Evolutionary conservation across 2,329 filamentous ascomycete genomes (phyloP).

Genomic region (Ceratocystis huliohia): DNA sequence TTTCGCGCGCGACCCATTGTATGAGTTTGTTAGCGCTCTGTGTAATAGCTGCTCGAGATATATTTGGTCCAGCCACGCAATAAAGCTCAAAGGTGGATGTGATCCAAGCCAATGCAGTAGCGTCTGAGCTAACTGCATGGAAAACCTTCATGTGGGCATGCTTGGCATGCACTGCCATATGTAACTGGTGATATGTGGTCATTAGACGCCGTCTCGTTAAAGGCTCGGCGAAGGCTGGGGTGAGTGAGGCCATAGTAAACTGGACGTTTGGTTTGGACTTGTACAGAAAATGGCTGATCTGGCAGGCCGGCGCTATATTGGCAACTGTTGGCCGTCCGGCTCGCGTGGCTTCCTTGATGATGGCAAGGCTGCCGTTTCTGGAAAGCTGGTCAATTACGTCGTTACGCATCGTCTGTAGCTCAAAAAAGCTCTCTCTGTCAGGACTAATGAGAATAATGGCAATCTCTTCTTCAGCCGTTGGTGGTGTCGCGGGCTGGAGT

Average conservation of each 20-base stretch:
- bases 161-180: slow-evolving; percentile 72
- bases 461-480: slow-evolving; percentile 62
- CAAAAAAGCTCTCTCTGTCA: slow-evolving; percentile 87
- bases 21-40: slow-evolving; percentile 80
- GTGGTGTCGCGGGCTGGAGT: slow-evolving; percentile 23
- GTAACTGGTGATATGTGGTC: slow-evolving; percentile 72
- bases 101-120: slow-evolving; percentile 75
- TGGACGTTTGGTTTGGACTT: slow-evolving; percentile 92
- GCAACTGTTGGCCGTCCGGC: slow-evolving; percentile 57
- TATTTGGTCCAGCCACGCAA: slow-evolving; percentile 72
- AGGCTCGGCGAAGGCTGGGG: slow-evolving; percentile 48
- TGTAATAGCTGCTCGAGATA: slow-evolving; percentile 53
- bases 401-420: slow-evolving; percentile 61
- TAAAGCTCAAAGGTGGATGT: slow-evolving; percentile 90
- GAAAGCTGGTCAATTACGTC: slow-evolving; percentile 55
- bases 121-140: slow-evolving; percentile 61
- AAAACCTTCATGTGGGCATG: slow-evolving; percentile 77
- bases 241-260: slow-evolving; percentile 78
- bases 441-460: slow-evolving; percentile 86
- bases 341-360: slow-evolving; percentile 59
- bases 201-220: slow-evolving; percentile 60
- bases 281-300: slow-evolving; percentile 84
- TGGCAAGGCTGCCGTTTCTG: slow-evolving; percentile 59
- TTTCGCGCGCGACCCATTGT: slow-evolving; percentile 82
- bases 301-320: slow-evolving; percentile 67